phyloP scores from a whole-genome alignment of 345 rosid species.

The Bruguiera parviflora region DNA sequence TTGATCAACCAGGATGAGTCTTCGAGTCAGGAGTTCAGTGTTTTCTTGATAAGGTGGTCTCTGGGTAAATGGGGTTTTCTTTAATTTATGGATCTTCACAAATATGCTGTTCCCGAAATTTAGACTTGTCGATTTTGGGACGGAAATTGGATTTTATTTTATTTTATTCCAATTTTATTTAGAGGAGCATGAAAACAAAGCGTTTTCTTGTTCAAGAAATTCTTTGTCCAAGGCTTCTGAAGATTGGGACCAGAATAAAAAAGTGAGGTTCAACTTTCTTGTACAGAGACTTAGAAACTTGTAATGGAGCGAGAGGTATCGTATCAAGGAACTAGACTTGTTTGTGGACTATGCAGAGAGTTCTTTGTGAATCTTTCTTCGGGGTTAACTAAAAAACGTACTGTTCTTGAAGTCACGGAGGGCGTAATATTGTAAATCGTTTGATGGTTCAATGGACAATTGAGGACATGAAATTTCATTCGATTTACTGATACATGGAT shows the following conservation, averaged over 20 bases:
- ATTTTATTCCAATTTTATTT: neutral
- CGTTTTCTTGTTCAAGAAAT: neutral
- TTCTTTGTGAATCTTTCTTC: too few relatives aligned
- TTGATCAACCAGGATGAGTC: constrained; percentile 63
- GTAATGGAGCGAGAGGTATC: neutral
- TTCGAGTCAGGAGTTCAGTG: constrained; percentile 70
- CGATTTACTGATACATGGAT: too few relatives aligned
- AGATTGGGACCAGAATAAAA: neutral
- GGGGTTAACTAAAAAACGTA: too few relatives aligned
- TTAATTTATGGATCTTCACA: neutral
- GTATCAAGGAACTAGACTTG: neutral
- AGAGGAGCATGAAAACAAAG: neutral
- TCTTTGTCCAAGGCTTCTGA: neutral
- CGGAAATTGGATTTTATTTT: neutral
- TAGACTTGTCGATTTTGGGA: neutral
- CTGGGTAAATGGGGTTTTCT: neutral
- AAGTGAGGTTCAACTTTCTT: neutral
- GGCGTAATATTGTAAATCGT: too few relatives aligned
- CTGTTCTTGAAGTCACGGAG: too few relatives aligned
- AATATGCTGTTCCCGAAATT: neutral
- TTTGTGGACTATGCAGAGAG: neutral
- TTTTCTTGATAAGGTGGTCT: constrained; percentile 60
- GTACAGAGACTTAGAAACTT: neutral
- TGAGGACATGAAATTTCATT: too few relatives aligned
- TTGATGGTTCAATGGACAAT: too few relatives aligned